Evolutionary conservation across 768 basidiomycete species (phyloP), one percentile per base, ranked within the genome.

Genomic region (Suillus brevipes): DNA sequence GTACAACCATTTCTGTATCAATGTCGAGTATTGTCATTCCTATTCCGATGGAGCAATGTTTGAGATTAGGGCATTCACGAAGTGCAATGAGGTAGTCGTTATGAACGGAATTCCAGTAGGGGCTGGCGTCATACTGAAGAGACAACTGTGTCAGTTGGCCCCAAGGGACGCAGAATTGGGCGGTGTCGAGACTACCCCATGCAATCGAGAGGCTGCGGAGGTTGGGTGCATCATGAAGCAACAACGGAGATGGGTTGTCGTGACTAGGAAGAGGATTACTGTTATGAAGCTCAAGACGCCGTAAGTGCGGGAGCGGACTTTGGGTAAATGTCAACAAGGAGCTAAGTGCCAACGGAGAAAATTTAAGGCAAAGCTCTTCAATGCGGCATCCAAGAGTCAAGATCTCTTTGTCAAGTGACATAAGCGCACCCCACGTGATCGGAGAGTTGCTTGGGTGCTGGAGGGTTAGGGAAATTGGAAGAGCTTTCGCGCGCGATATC

Each of bases 341-440:
- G 50, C 67, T 62, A 61, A 75, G 71, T 37, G 74, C 74, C 18
- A 64, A 66, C 7, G 74, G 37, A 1, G 74, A 69, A 55, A 75
- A 69, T 20, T 68, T 66, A 0, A 75, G 64, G 43, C 65, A 25
- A 6, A 75, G 67, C 0, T 67, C 34, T 61, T 66, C 70, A 20
- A 75, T 36, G 20, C 71, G 72, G 50, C 57, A 62, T n/a, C 64
- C 23, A 57, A 74, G 73, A 14, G 71, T 61, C 37, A 75, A 65
- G 31, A 77, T 69, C 23, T 75, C 74, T 23, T 66, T 74, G 52
- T 77, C 76, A 2, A 77, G 73, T 53, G 62, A 66, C 60, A 77
- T 56, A 53, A 77, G 76, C 0, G 76, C 69, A 12, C 65, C 63
- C 73, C 73, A 71, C 0, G 69, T 68, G 38, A 75, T 67, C 37